Base-by-base conservation (phyloP, 768 basidiomycete species). In the Podaxis pistillaris region DNA sequence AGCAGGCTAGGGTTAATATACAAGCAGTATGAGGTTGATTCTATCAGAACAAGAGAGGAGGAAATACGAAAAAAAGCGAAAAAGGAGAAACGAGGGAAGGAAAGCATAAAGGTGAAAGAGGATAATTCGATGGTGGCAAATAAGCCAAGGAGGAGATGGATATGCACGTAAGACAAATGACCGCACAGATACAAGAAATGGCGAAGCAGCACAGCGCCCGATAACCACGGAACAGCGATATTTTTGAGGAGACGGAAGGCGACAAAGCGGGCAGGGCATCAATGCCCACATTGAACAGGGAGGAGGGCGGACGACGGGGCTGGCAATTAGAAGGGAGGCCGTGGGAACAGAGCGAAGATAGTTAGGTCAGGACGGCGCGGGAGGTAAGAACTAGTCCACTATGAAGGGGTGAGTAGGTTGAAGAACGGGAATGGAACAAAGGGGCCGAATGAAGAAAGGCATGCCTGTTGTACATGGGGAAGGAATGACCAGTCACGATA, bases 141-240 rank as follows among this genome's bases (percentile, higher is more conserved):
- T 41, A 26, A 28, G 51, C 22, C 12, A 26, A 38, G 40, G 19
- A 40, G 38, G 26, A 51, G 47, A 51, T 8, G 8, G 51, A 56
- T 38, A 56, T 56, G 54, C 38, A 56, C 13, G 54, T 19, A 37
- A 59, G 41, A 56, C n/a, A 49, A 63, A 58, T 56, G 66, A 65
- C 57, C 60, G 61, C 58, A 64, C 44, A 63, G 41, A 62, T 58
- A 60, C 59, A 62, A 58, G 53, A 60, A 60, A 52, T 38, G 51
- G 19, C 17, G 60, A 33, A 17, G 47, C 33, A 26, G 19, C 56
- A 54, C 36, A 62, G 49, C 30, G 33, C 44, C 41, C n/a, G 44
- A 61, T n/a, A 55, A 24, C 37, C 44, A 55, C 52, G 41, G 26
- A 49, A 17, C 61, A 47, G 49, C 62, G 24, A 38, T 40, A 47